These are phyloP conservation scores for Diaporthe vexans DNA, from an alignment of 2,329 filamentous ascomycete species.

Conservation along the genomic window DNA sequence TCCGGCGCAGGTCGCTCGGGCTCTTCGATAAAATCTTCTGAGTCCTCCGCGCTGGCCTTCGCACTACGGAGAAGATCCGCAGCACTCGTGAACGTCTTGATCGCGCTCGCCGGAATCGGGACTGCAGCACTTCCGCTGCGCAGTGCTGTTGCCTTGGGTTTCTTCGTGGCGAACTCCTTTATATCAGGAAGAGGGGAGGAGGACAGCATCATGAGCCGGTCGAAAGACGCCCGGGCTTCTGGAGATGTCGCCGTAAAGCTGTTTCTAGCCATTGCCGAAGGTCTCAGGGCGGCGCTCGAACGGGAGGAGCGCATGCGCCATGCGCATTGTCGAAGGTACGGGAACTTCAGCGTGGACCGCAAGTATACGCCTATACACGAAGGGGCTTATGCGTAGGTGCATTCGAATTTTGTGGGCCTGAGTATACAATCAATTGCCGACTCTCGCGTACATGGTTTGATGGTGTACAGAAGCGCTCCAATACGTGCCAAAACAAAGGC, in stretches of 20 bases:
- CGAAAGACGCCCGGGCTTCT: conserved; percentile 42
- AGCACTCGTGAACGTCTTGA: conserved; percentile 58
- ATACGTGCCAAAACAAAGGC: conserved; percentile 18
- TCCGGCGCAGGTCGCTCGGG: neutral
- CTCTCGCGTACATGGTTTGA: neutral
- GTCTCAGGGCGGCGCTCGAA: conserved; percentile 49
- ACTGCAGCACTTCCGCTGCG: conserved; percentile 54
- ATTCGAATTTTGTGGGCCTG: neutral
- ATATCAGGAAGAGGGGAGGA: conserved; percentile 71
- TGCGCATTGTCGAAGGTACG: conserved; percentile 58
- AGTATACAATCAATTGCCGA: neutral
- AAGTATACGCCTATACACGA: neutral
- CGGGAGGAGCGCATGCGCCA: conserved; percentile 58
- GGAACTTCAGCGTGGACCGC: conserved; percentile 40
- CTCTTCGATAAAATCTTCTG: conserved; percentile 34
- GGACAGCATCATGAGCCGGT: conserved; percentile 54
- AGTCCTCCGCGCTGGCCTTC: conserved; percentile 43
- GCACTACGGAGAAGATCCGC: conserved; percentile 54
- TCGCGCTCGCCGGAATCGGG: conserved; percentile 54
- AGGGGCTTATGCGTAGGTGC: neutral
- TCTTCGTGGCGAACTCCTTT: conserved; percentile 60
- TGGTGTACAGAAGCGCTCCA: neutral
- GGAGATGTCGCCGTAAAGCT: conserved; percentile 49
- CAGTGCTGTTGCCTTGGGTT: conserved; percentile 50
- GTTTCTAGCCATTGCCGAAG: conserved; percentile 51